Base-by-base conservation (phyloP, 2,329 filamentous ascomycete genomes). In the Cercospora berteroae region DNA sequence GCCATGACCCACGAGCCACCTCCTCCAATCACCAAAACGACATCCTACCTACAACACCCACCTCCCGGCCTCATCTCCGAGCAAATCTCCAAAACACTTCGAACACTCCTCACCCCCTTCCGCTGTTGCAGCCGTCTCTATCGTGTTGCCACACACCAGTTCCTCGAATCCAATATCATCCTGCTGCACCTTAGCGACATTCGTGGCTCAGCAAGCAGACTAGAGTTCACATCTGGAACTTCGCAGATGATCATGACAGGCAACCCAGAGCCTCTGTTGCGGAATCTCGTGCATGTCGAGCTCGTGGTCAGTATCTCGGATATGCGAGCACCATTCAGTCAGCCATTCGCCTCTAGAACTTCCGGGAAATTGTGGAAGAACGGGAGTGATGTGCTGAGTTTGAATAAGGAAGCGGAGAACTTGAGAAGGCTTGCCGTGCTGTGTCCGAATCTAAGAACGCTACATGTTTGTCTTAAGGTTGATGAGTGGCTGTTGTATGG, bases 401-500 rank as follows among this genome's bases (percentile, higher is more conserved):
- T 67, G 29, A 33, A 25, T 16, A 64, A 58, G 10, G 65, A 67
- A 23, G 44, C 44, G 5, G 48, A 59, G n/a, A 67, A 64, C 23
- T 36, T 67, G 31, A n/a, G 31, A 13, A 12, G 31, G 5, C 44
- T 67, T 20, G 31, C 29, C 7, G 48, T 16, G 0, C 23, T 67
- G 4, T 67, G 65, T 20, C 42, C 56, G 6, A 58, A 25, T 31
- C 10, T 67, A 25, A n/a, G 61, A 9, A 67, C 61, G 4, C 20
- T 64, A 12, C 65, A 67, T 20, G 13, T 67, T 1, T 67, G 59
- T 48, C 27, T 67, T 12, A 67, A 67, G n/a, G 58, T 67, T 2
- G 65, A 67, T 61, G 65, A 67, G 18, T 67, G 65, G 65, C 9
- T 64, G 2, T 18, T 67, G 44, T 67, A 61, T 33, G 65, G 65